These are phyloP conservation scores for Tremella yokohamensis DNA, from an alignment of 768 basidiomycete genomes.

Conservation along the genomic window DNA sequence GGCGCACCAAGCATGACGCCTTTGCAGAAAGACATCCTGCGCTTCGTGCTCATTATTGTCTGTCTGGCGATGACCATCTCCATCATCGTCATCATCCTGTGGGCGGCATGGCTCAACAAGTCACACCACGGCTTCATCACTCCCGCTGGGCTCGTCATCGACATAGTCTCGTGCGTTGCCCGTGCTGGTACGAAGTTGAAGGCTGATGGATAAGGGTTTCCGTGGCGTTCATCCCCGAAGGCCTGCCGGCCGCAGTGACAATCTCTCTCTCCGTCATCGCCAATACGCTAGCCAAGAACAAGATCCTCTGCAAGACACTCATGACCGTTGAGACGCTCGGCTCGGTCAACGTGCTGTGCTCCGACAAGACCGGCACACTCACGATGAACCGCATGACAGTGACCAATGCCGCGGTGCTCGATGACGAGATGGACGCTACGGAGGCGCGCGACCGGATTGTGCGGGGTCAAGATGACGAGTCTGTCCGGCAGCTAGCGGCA, in stretches of 20 bases:
- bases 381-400: conserved; percentile 64
- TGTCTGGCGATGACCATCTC: conserved; percentile 55
- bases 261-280: conserved; percentile 50
- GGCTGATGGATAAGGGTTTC: conserved; percentile 51
- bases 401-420: conserved; percentile 55
- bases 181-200: too few species aligned
- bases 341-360: conserved; percentile 60
- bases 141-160: conserved; percentile 58
- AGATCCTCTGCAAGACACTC: conserved; percentile 60
- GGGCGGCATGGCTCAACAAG: conserved; percentile 52
- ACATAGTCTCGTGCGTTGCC: conserved; percentile 52
- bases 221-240: conserved; percentile 59
- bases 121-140: conserved; percentile 54
- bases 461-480: neutral
- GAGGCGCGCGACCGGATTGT: conserved; percentile 36
- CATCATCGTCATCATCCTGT: conserved; percentile 57
- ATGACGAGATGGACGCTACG: conserved; percentile 30
- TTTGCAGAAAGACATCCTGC: conserved; percentile 59
- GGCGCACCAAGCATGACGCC: conserved; percentile 55
- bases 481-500: conserved; percentile 40
- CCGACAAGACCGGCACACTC: conserved; percentile 58
- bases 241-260: conserved; percentile 43
- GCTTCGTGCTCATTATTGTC: conserved; percentile 60
- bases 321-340: conserved; percentile 68
- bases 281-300: conserved; percentile 57